These are phyloP conservation scores for Apiospora sp. DNA, from an alignment of 2,329 filamentous ascomycete species.

Conservation along the genomic window DNA sequence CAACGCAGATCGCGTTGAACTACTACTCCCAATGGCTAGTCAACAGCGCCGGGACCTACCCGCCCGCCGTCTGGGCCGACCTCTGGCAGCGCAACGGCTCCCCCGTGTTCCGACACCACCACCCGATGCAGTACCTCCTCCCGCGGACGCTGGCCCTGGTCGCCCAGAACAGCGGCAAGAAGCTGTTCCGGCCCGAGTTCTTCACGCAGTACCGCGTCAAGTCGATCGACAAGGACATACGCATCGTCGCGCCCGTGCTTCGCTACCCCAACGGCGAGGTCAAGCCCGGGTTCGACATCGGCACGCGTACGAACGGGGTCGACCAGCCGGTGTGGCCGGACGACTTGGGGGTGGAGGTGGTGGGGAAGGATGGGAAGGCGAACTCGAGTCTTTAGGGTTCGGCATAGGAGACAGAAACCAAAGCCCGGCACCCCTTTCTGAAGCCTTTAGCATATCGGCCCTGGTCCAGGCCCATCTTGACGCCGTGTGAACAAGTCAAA, in stretches of 20 bases:
- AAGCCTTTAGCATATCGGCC: neutral
- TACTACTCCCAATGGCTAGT: conserved; percentile 54
- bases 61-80: conserved; percentile 54
- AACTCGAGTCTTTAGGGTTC: neutral
- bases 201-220: conserved; percentile 47
- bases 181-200: conserved; percentile 55
- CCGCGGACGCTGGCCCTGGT: conserved; percentile 51
- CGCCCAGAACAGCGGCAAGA: conserved; percentile 42
- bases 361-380: conserved; percentile 29
- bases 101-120: conserved; percentile 58
- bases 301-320: conserved; percentile 58
- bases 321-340: conserved; percentile 57
- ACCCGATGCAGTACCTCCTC: conserved; percentile 53
- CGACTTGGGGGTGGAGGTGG: conserved; percentile 49
- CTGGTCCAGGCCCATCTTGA: neutral
- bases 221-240: conserved; percentile 46
- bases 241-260: conserved; percentile 53
- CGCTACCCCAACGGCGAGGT: conserved; percentile 47
- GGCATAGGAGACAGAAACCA: neutral
- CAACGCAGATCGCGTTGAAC: conserved; percentile 45
- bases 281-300: conserved; percentile 54
- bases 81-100: conserved; percentile 54
- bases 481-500: neutral
- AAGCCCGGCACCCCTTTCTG: no score
- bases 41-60: conserved; percentile 48